Base-by-base conservation (phyloP, 768 basidiomycete species). In the Pleurotus cornucopiae region DNA sequence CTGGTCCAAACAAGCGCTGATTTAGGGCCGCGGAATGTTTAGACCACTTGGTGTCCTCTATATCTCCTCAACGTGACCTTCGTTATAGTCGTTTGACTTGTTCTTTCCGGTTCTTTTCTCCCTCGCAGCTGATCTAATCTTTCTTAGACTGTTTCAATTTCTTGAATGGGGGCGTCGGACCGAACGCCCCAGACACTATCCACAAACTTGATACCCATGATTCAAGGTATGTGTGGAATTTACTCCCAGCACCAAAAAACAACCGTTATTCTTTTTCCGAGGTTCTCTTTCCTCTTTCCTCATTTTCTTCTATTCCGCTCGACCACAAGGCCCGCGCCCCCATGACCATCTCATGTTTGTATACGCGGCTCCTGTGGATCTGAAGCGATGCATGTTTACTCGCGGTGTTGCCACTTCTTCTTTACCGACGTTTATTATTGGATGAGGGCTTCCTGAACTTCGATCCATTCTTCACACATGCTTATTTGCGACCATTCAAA, bases 401-500 rank as follows among this genome's bases (percentile, higher is more conserved):
- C 41, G 20, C 41, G 41, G 2, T 12, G 3, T 44, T 18, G n/a
- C 41, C 41, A 44, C n/a, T 11, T 44, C 41, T 44, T 44, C 41
- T 21, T 2, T 34, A 44, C 20, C 41, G n/a, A 16, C 41, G 41
- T 44, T 44, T 44, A 44, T 44, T 44, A n/a, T 21, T 16, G 41
- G 41, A 44, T 21, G 41, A 16, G 41, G 41, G 13, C 21, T 14
- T 23, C 26, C 47, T 21, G 18, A 25, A 21, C 47, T 48, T 30
- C 25, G 20, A n/a, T n/a, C n/a, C 47, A 7, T 30, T 30, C 49
- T 51, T 51, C 49, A 18, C 51, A 53, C 51, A 53, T 39, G 51
- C 51, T 41, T 53, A 53, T 53, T 53, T 41, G 18, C 16, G 12
- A 39, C 39, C 11, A 53, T 53, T 53, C 51, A 53, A 53, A 53